These are phyloP conservation scores for Iris pallida DNA, from an alignment of 116 monocot genomes.

Conservation along the genomic window DNA sequence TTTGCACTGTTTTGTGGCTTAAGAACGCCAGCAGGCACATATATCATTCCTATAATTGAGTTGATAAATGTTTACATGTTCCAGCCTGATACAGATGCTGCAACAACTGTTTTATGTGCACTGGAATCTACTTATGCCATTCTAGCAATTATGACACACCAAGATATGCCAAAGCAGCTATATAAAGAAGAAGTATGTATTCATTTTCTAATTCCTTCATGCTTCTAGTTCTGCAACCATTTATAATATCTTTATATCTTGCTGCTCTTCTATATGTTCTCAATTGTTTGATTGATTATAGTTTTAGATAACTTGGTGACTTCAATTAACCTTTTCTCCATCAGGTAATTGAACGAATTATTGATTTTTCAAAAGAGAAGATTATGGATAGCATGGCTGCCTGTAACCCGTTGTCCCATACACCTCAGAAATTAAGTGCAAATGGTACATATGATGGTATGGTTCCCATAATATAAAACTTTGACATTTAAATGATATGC, in stretches of 20 bases:
- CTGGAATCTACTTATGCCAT: slow-evolving; percentile 82
- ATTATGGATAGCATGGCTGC: slow-evolving; percentile 73
- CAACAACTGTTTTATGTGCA: slow-evolving; percentile 54
- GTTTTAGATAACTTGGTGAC: slow-evolving; percentile 6
- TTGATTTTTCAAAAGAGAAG: slow-evolving; percentile 90
- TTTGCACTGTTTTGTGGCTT: neutral
- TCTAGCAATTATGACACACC: slow-evolving; percentile 77
- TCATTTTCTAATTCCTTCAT: neutral
- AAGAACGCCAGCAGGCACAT: neutral
- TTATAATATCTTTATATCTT: neutral
- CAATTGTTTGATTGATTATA: neutral
- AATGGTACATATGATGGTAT: slow-evolving; percentile 67
- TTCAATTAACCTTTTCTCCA: slow-evolving; percentile 11
- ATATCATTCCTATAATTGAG: neutral
- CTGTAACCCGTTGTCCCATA: slow-evolving; percentile 61
- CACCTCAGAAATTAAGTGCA: slow-evolving; percentile 60
- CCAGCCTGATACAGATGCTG: slow-evolving; percentile 63
- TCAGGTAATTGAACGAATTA: slow-evolving; percentile 91
- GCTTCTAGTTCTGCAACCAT: slow-evolving; percentile 3
- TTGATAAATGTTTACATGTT: slow-evolving; percentile 8
- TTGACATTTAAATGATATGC: slow-evolving; percentile 1
- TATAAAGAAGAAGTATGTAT: slow-evolving; percentile 92
- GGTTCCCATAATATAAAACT: neutral
- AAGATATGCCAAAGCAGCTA: slow-evolving; percentile 95
- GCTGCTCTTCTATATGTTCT: neutral